A percentile compares a stretch with the other conserved stretches of the same genome.
Conservation (phyloP, 371 early-diverging fungal species). For the Mucor ambiguus region DNA sequence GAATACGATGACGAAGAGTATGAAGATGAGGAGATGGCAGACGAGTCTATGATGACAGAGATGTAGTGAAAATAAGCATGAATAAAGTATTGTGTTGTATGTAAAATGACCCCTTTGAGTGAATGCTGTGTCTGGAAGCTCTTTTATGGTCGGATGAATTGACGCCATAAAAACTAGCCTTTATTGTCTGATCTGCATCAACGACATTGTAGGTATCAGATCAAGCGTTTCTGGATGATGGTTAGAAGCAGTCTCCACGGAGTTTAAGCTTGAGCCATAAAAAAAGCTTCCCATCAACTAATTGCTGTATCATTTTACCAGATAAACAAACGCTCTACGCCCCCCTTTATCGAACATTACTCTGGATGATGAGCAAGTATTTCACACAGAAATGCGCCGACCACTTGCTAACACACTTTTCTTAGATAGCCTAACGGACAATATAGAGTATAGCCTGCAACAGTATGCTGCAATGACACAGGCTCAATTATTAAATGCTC, state of each 20-base stretch:
- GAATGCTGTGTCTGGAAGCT: background rate
- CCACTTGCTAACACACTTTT: background rate
- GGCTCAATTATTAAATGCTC: constrained; percentile 15
- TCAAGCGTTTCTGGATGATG: background rate
- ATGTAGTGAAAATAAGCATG: background rate
- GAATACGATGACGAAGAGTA: constrained; percentile 32
- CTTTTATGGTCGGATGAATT: too few relatives aligned
- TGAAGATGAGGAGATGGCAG: constrained; percentile 39
- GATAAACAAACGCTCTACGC: background rate
- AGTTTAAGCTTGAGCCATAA: background rate
- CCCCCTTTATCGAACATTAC: background rate
- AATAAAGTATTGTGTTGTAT: background rate
- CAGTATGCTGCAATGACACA: constrained; percentile 26
- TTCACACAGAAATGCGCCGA: background rate
- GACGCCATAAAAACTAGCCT: background rate
- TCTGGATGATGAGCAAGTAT: background rate
- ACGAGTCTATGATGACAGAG: constrained; percentile 42
- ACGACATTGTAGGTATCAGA: background rate
- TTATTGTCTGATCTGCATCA: background rate
- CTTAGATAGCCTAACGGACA: constrained; percentile 24
- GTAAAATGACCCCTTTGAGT: background rate
- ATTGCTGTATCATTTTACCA: background rate
- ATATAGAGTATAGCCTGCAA: constrained; percentile 26
- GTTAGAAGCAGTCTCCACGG: constrained; percentile 2
- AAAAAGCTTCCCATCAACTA: background rate